Evolutionary conservation across 176 grass and related monocot species (phyloP).

Genomic region (Thalia dealbata): DNA sequence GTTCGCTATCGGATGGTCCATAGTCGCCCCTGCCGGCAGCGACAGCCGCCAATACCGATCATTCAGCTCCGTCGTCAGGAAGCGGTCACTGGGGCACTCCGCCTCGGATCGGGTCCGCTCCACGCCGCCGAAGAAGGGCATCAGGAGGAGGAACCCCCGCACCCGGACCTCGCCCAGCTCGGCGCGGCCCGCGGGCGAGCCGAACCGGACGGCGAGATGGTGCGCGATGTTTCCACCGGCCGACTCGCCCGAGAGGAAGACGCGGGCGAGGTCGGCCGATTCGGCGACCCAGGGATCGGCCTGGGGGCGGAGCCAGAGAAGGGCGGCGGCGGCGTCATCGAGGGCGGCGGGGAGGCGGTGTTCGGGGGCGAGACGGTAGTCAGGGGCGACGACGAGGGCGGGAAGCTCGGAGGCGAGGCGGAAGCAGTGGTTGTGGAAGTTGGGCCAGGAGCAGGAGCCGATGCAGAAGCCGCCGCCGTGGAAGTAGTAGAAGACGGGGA

Average conservation of each 20-base stretch:
- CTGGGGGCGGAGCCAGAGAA: conserved; percentile 39
- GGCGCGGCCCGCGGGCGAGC: conserved; percentile 26
- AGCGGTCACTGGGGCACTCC: conserved; percentile 54
- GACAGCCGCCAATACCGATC: conserved; percentile 16
- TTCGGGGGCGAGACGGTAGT: conserved; percentile 85
- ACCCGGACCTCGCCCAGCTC: conserved; percentile 32
- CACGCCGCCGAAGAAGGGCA: conserved; percentile 77
- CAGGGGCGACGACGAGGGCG: conserved; percentile 53
- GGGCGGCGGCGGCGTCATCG: conserved; percentile 30
- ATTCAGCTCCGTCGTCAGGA: conserved; percentile 47
- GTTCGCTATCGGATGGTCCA: conserved; percentile 26
- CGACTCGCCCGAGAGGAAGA: conserved; percentile 76
- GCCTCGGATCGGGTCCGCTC: conserved; percentile 49
- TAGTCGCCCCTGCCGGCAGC: conserved; percentile 25
- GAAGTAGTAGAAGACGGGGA: conserved; percentile 15
- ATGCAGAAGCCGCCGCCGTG: conserved; percentile 24
- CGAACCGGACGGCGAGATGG: conserved; percentile 62
- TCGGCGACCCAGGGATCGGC: conserved; percentile 50
- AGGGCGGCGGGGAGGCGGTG: conserved; percentile 61
- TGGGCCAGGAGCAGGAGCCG: conserved; percentile 19
- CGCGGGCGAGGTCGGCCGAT: conserved; percentile 32
- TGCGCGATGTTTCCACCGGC: conserved; percentile 69
- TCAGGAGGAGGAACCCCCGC: conserved; percentile 48
- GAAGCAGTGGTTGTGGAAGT: conserved; percentile 16
- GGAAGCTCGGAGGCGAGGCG: conserved; percentile 17